Base-by-base conservation (phyloP, 371 early-diverging fungal genomes). In the Blastocladiella emersonii region DNA sequence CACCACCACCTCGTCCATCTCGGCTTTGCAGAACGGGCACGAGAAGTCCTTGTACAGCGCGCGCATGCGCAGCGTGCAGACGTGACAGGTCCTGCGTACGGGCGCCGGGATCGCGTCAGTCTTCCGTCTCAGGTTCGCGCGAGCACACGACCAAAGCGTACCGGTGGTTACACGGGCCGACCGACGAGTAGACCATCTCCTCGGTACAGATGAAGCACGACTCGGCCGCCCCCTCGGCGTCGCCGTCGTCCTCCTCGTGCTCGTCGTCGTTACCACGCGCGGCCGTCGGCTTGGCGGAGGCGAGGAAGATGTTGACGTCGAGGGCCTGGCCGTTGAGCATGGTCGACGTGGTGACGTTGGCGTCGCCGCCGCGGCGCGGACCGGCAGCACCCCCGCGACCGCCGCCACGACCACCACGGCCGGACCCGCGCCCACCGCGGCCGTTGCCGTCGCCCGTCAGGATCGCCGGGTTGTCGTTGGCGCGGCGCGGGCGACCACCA, bases 201-300 rank as follows among this genome's bases (percentile, higher is more conserved):
- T 93, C 90, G 0, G 95, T 86, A 72, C 97, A 97, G 66, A 97
- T 97, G 68, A 86, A 83, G 71, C 97, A 97, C 4, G 78, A 70
- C 30, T 78, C 74, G 17, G 75, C 77, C 12, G 77, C 78, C 21
- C 79, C 85, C 27, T 66, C 73, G 8, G 73, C 76, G 1, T 68
- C 66, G 13, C 70, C 77, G 1, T 60, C 74, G 17, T 65, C 65
- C 10, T 59, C n/a, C n/a, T 25, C 48, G 2, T 3, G 23, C 0
- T 25, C 48, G n/a, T 7, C 48, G 1, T 25, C 1, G 10, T 59
- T 2, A 55, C 56, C 17, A n/a, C 36, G 21, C 23, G 56, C 34
- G 39, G 62, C 65, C 25, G 49, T 27, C 35, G 49, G 2, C 49
- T 34, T 25, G 23, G 30, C 62, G 45, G 62, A n/a, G 37, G 7